phyloP scores from a whole-genome alignment of 2,329 filamentous ascomycete genomes.

The Periconia digitata region DNA sequence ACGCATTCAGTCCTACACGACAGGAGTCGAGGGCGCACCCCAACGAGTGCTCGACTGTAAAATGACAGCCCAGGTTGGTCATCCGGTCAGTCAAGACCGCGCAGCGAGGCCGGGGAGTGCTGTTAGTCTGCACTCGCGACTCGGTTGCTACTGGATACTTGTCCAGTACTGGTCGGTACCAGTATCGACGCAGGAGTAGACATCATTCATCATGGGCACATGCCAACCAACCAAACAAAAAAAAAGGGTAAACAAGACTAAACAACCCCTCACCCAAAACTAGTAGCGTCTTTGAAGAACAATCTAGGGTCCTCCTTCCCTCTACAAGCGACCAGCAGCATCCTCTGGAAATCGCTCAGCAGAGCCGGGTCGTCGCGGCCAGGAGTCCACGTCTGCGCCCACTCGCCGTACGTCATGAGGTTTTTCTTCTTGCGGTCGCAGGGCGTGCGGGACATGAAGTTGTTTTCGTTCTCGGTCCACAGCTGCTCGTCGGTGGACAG shows the following conservation, averaged over 20 bases:
- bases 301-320: conserved; percentile 21
- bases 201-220: too few species aligned
- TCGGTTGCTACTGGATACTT: too few species aligned
- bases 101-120: too few species aligned
- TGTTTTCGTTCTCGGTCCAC: conserved; percentile 15
- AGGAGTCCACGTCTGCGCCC: conserved; percentile 13
- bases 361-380: conserved; percentile 8
- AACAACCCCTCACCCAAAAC: background rate
- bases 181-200: too few species aligned
- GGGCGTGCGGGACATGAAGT: conserved; percentile 13
- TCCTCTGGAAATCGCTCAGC: conserved; percentile 23
- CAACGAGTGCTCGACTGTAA: too few species aligned
- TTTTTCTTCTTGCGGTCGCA: conserved; percentile 10
- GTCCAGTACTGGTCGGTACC: too few species aligned
- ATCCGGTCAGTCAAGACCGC: too few species aligned
- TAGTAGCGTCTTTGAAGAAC: background rate
- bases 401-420: conserved; percentile 28
- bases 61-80: too few species aligned
- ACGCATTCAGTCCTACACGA: too few species aligned
- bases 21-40: too few species aligned
- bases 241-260: background rate
- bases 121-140: too few species aligned
- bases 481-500: conserved; percentile 18
- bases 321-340: conserved; percentile 29
- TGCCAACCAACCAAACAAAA: too few species aligned